A percentile compares a stretch with the other conserved stretches of the same genome.
Conservation (phyloP, 345 rosid species). For the Hirschfeldia incana region DNA sequence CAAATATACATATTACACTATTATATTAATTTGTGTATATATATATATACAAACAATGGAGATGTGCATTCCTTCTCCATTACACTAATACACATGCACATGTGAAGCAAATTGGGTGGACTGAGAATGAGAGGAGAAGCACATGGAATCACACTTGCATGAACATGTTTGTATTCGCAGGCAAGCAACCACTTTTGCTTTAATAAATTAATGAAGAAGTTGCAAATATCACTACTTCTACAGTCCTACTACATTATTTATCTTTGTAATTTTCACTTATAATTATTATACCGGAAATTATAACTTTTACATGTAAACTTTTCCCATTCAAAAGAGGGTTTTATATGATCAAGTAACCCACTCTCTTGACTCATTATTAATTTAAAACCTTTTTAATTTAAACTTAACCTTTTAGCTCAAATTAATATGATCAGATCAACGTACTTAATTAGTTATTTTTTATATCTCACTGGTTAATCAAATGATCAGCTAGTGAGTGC, state of each 20-base stretch:
- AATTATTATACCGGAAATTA: not conserved
- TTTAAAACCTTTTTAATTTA: no score
- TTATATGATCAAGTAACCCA: not conserved
- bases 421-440: not conserved
- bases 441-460: not conserved
- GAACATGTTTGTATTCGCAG: constrained; percentile 36
- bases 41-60: no score
- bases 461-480: not conserved
- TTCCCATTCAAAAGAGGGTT: not conserved
- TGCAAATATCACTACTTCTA: constrained; percentile 2
- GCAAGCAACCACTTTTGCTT: constrained; percentile 25
- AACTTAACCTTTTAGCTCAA: not conserved
- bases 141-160: constrained; percentile 43
- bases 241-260: not conserved
- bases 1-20: no score
- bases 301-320: not conserved
- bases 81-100: not conserved
- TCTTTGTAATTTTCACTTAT: not conserved
- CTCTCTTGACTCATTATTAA: no score
- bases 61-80: no score
- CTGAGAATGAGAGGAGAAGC: constrained; percentile 36
- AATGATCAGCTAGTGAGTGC: not conserved
- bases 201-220: constrained; percentile 3
- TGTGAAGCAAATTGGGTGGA: constrained; percentile 34
- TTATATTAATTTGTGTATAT: no score